Base-by-base conservation (phyloP, 345 rosid species). In the Euclidium syriacum region DNA sequence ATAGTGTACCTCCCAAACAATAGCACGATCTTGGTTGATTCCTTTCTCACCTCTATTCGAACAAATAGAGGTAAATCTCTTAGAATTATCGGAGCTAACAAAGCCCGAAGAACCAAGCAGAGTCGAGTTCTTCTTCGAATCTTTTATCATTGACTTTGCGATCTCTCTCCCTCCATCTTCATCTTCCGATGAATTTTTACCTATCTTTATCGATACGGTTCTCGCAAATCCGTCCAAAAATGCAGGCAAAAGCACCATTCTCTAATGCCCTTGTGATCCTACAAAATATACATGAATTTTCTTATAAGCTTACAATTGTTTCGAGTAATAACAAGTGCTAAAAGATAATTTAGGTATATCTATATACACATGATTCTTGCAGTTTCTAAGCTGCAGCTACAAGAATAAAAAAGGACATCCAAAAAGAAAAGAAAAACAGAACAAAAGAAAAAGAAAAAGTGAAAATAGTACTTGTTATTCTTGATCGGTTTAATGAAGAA, bases 41-140 rank as follows among this genome's bases (percentile, higher is more conserved):
- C 94, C 96, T 73, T 91, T 91, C 58, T 72, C 77, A 6, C 98
- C 96, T 82, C 83, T 76, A 73, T 77, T 85, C 42, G 98, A 80
- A 81, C 80, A 92, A 32, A 81, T 73, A 2, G 94, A 85, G 40
- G 84, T 84, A 33, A 81, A 53, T 67, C 79, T 74, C 42, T 75
- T 64, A 0, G 86, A 85, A 48, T 52, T 79, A 44, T 69, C 75
- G 10, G 83, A 82, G 62, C 57, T 78, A 20, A 83, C 78, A 56
- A 58, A 73, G 14, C 91, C 95, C 0, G 91, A 79, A 15, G 94
- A 76, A 51, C 84, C 79, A 33, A 78, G 48, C 73, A 86, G 69
- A 71, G 75, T 50, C 39, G 79, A 87, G 0, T 83, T 88, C 86
- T 80, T 83, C 73, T 62, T 85, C 0, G 96, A 87, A 29, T 76